Conservation (phyloP, 306 rosid genomes). For the Glycine latifolia region DNA sequence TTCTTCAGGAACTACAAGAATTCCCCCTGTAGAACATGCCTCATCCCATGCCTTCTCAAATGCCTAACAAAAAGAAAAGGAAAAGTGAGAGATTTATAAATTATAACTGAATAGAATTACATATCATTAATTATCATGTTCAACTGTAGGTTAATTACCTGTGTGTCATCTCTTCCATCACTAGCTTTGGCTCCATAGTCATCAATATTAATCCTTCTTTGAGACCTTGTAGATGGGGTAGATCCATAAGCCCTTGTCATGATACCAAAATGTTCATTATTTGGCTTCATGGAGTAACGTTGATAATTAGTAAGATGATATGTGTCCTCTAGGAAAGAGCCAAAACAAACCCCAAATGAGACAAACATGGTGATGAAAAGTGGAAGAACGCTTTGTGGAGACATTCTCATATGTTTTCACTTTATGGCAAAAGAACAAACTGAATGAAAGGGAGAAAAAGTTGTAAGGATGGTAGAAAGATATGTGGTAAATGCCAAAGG, state of each 20-base stretch:
- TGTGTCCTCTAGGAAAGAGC: constrained; percentile 39
- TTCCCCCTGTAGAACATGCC: constrained; percentile 61
- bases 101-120: constrained; percentile 1
- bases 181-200: constrained; percentile 66
- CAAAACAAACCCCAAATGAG: constrained; percentile 52
- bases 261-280: constrained; percentile 36
- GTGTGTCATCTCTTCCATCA: constrained; percentile 59
- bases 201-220: constrained; percentile 54
- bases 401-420: constrained; percentile 45
- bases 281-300: constrained; percentile 5
- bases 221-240: not conserved
- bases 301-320: not conserved
- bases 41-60: constrained; percentile 70
- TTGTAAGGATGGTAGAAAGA: not conserved
- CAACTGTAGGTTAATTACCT: constrained; percentile 49
- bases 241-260: constrained; percentile 13
- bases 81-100: too few relatives aligned
- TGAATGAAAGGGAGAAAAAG: not conserved
- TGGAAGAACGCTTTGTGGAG: constrained; percentile 38
- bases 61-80: constrained; percentile 51
- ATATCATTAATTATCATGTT: not conserved
- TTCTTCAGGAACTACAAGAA: constrained; percentile 60
- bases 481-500: constrained; percentile 47
- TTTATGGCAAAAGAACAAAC: constrained; percentile 23
- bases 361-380: constrained; percentile 38